Base-by-base conservation (phyloP, 805 yeast species). In the Ogataea populi-albae region DNA sequence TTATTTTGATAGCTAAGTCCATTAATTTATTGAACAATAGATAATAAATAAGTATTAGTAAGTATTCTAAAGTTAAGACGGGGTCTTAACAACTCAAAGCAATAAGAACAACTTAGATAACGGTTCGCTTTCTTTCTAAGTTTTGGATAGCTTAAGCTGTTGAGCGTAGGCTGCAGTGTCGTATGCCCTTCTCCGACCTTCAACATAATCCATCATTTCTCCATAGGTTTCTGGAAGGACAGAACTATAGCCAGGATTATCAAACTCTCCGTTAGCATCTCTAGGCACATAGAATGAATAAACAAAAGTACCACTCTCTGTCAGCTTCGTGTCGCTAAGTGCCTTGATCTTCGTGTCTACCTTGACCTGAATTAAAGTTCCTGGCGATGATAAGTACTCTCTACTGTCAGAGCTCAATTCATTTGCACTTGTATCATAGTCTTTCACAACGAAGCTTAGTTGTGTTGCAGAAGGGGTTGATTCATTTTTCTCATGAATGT, bases 121-220 rank as follows among this genome's bases (percentile, higher is more conserved):
- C 30, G 21, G 24, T 18, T n/a, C 32, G 12, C 16, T 18, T 17
- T 25, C 12, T 12, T 7, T n/a, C 15, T 26, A 15, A 21, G 15
- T 18, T 14, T 49, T 54, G 32, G 43, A 51, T 23, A 45, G 35
- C 46, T 64, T 69, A 38, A 71, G 46, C 45, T 69, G 75, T 35
- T 61, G 62, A 11, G 70, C 86, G 56, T 77, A 83, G 32, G 69
- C 66, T 19, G 93, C 89, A 15, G 95, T 86, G 33, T 81, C 94
- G 38, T 70, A 71, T 4, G 95, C 95, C 61, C 94, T 79, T 67
- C 97, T 81, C 64, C 95, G 78, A 18, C 94, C 97, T 53, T 84
- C 89, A 12, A 89, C 73, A 55, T 83, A 89, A 48, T 79, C 83
- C 79, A 89, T 87, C 95, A 88, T 89, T 61, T 89, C 97, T 18